Percentiles rank a stretch among this genome's conserved stretches.
These are phyloP conservation scores for Septoria linicola DNA, from an alignment of 2,329 filamentous ascomycete species.

Conservation along the genomic window DNA sequence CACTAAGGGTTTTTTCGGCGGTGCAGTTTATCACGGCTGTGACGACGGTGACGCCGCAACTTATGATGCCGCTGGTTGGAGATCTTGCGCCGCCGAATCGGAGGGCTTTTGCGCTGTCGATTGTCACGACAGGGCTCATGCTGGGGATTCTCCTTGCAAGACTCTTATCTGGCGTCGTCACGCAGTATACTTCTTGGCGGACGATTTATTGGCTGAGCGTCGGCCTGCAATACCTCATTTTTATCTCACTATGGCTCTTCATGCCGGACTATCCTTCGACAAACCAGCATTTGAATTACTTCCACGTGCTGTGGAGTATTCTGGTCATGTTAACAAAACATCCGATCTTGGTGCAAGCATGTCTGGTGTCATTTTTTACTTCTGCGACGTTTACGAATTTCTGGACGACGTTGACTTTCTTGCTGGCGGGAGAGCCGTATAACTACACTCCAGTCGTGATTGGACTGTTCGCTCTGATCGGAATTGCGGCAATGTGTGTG, in stretches of 20 bases:
- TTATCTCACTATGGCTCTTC: conserved; percentile 64
- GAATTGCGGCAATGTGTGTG: conserved; percentile 65
- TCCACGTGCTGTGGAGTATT: conserved; percentile 64
- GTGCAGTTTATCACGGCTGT: conserved; percentile 72
- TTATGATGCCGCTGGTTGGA: conserved; percentile 76
- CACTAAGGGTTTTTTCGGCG: conserved; percentile 63
- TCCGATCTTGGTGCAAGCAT: conserved; percentile 68
- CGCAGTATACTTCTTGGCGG: conserved; percentile 72
- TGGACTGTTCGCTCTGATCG: conserved; percentile 76
- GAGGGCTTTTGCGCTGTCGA: conserved; percentile 67
- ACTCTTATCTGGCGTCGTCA: conserved; percentile 71
- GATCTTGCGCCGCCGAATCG: conserved; percentile 70
- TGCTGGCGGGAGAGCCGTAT: conserved; percentile 70
- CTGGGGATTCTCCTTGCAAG: conserved; percentile 75
- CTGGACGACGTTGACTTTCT: conserved; percentile 77
- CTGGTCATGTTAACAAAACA: conserved; percentile 62
- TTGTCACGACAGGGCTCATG: conserved; percentile 72
- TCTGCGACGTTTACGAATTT: conserved; percentile 63
- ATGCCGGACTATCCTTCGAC: conserved; percentile 80
- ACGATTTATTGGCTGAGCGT: conserved; percentile 77
- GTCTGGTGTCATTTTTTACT: conserved; percentile 63
- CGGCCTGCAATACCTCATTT: conserved; percentile 67
- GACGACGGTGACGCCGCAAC: conserved; percentile 73
- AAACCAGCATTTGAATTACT: conserved; percentile 66
- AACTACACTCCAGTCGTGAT: conserved; percentile 66